A percentile compares a stretch with the other conserved stretches of the same genome.
These are phyloP conservation scores for Punctularia strigosozonata DNA, from an alignment of 768 basidiomycete genomes.

Conservation along the genomic window DNA sequence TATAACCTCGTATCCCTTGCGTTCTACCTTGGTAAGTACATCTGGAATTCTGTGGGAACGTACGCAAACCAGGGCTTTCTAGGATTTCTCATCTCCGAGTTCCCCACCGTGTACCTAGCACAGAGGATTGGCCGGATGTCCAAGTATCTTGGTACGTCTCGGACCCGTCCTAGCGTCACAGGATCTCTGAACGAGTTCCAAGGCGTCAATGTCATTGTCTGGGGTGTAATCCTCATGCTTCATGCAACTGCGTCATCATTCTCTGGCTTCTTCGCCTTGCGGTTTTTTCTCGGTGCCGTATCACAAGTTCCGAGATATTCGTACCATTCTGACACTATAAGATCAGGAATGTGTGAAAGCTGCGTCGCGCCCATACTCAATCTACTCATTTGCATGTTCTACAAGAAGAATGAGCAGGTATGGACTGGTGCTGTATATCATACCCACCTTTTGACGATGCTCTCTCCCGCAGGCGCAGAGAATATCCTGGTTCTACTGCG, in stretches of 20 bases:
- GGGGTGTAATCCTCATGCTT: conserved; percentile 49
- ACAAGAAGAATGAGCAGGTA: conserved; percentile 57
- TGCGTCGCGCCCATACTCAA: conserved; percentile 55
- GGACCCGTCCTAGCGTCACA: conserved; percentile 1
- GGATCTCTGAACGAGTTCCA: neutral
- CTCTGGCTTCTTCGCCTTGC: conserved; percentile 48
- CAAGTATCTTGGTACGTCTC: conserved; percentile 43
- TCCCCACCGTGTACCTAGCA: conserved; percentile 54
- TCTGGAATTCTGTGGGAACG: neutral
- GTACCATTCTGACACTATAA: neutral
- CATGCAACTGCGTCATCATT: conserved; percentile 47
- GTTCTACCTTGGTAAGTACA: conserved; percentile 42
- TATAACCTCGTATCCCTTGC: conserved; percentile 56
- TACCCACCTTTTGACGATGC: neutral
- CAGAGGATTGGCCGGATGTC: conserved; percentile 48
- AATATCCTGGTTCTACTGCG: conserved; percentile 56
- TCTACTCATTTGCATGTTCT: conserved; percentile 54
- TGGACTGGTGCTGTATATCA: neutral
- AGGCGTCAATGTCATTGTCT: conserved; percentile 45
- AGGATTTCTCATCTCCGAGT: conserved; percentile 53
- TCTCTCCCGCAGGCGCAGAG: conserved; percentile 30
- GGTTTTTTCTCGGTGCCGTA: conserved; percentile 42
- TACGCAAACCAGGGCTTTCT: neutral
- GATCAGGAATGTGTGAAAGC: conserved; percentile 51
- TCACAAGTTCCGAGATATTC: neutral